Evolutionary conservation across 1,139 yeast species (phyloP), one percentile per base, ranked within the genome.

Genomic region (Kurtzmaniella quercitrusa): DNA sequence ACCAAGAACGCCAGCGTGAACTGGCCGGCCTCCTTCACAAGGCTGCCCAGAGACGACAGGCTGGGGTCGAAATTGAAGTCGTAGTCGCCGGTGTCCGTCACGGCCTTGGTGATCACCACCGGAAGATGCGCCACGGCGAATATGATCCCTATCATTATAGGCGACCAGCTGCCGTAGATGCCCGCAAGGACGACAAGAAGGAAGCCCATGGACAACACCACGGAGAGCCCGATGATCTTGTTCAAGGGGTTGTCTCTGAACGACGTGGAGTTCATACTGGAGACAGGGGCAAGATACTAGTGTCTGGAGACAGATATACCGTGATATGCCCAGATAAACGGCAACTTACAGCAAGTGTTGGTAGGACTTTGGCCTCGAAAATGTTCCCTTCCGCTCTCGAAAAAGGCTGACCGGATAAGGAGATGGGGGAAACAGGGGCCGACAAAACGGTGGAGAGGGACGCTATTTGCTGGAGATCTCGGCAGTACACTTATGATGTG

Each of bases 151-250:
- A 79, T 77, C 40, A 82, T 67, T 37, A 85, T 70, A 2, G 95
- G 94, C 51, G 78, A 72, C 95, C 95, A 87, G 60, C 84, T 85
- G 43, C 85, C 85, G 58, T 74, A 82, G 16, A 85, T 70, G 19
- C 91, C 87, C 14, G 94, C 88, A 17, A 87, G 72, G n/a, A 87
- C 82, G 41, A 86, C 82, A 46, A 86, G 69, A 39, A 88, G 75
- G 54, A 87, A 87, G 11, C 96, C 95, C 59, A 83, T 70, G 1
- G 95, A 87, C 39, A 87, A 72, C 34, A 86, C 81, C 38, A 85
- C 72, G 17, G 94, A 82, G 33, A 88, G 78, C 1, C 83, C 81
- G 36, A 87, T 85, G 59, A 87, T 85, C 56, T 81, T 82, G 51
- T 83, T 81, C 46, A 87, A 68, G 12, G 94, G 94, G 53, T 82